Conservation (phyloP, 1,284 basidiomycete species). For the Pseudozyma tsukubaensis region DNA sequence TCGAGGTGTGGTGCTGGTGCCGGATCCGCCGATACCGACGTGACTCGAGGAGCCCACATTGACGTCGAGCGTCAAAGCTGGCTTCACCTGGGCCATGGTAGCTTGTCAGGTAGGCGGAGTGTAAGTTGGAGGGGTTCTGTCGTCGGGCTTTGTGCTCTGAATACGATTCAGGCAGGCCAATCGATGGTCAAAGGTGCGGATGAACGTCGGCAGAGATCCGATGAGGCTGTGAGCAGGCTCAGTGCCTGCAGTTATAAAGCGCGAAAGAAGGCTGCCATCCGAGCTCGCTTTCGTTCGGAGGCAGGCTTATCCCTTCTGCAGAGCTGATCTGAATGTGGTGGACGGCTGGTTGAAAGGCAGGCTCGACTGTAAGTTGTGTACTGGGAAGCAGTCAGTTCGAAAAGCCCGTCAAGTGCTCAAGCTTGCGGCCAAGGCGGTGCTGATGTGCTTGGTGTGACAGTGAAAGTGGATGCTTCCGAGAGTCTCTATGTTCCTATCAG, state of each 20-base stretch:
- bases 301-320: too few species aligned
- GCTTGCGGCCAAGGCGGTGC: too few species aligned
- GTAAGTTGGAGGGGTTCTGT: background rate
- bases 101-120: background rate
- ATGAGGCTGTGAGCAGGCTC: background rate
- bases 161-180: too few species aligned
- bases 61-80: conserved; percentile 60
- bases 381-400: too few species aligned
- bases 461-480: too few species aligned
- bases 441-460: too few species aligned
- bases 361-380: too few species aligned
- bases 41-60: conserved; percentile 39
- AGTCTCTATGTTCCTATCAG: too few species aligned
- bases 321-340: background rate
- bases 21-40: conserved; percentile 42
- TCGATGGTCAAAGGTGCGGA: too few species aligned
- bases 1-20: conserved; percentile 46
- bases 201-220: background rate
- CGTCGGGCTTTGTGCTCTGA: background rate
- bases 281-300: too few species aligned
- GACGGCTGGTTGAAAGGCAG: background rate
- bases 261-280: background rate
- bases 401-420: too few species aligned
- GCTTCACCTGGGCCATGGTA: conserved; percentile 57
- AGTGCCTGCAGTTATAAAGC: background rate